phyloP scores from a whole-genome alignment of 2,329 filamentous ascomycete species.

The Ceratocystis variospora region DNA sequence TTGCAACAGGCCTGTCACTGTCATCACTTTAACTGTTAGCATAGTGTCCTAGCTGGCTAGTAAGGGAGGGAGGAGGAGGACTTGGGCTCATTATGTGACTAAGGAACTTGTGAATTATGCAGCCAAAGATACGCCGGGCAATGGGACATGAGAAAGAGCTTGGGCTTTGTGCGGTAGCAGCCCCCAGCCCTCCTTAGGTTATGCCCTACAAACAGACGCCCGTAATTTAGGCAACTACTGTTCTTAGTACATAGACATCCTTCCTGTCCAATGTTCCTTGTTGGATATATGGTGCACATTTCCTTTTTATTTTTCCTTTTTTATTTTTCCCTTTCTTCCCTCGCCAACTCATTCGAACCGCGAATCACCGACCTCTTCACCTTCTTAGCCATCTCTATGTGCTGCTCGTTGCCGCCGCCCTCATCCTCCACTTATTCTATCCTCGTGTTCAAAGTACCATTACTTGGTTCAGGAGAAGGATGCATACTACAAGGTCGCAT shows the following conservation, averaged over 20 bases:
- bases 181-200: background rate
- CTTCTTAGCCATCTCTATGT: background rate
- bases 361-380: background rate
- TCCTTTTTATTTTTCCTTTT: background rate
- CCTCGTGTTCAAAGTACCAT: constrained; percentile 1
- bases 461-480: constrained; percentile 5
- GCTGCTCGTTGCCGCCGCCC: background rate
- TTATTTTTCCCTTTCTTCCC: background rate
- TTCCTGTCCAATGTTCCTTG: background rate
- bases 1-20: too few relatives aligned
- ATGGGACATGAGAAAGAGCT: too few relatives aligned
- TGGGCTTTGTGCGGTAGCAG: too few relatives aligned
- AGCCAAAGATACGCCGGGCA: background rate
- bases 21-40: too few relatives aligned
- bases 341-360: background rate
- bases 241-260: background rate
- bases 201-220: background rate
- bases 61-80: too few relatives aligned
- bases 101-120: background rate
- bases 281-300: background rate
- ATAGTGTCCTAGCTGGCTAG: too few relatives aligned
- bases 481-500: background rate
- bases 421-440: background rate
- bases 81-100: too few relatives aligned
- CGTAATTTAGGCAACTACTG: background rate